Base-by-base conservation (phyloP, 2,329 filamentous ascomycete species). In the Clonostachys rosea region DNA sequence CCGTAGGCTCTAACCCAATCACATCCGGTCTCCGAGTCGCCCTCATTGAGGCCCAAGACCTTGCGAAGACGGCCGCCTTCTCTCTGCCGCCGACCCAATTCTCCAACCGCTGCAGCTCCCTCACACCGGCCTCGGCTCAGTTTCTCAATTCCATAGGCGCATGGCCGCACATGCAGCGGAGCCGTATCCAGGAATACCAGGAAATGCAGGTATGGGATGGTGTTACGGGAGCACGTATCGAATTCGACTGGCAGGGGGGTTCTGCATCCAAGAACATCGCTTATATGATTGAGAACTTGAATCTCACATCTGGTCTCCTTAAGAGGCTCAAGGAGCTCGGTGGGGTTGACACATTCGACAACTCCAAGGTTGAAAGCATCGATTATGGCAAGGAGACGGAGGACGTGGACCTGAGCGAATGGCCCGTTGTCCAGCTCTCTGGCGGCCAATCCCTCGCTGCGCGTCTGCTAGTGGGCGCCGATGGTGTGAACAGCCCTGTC, bases 151-250 rank as follows among this genome's bases (percentile, higher is more conserved):
- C 78, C 5, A 94, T 95, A 50, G 94, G 92, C 35, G 91, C 87
- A 44, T 97, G 92, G 94, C 62, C 75, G 7, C 83, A 95, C 60
- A 73, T 96, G 50, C 78, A 88, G 55, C 70, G 75, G 40, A 73
- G 81, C 6, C 83, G 94, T 34, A 81, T 94, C 34, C 91, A 96
- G 70, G 79, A 84, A 1, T 99, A 96, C 66, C 85, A 95, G 50
- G 88, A 92, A 58, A 99, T 99, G 94, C 87, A 96, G 65, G 94
- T 97, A 34, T 99, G 95, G 94, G 94, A 99, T 65, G 95, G 92
- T 52, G 82, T 96, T 48, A 89, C 87, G 39, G 91, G 84, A 49
- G 89, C 91, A 35, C 82, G 85, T 56, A 94, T 99, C 63, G 87
- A 89, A 56, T 99, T 99, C 65, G 88, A 94, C 68, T 88, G 85